These are phyloP conservation scores for Penicillium polonicum DNA, from an alignment of 2,329 filamentous ascomycete genomes.

Conservation along the genomic window DNA sequence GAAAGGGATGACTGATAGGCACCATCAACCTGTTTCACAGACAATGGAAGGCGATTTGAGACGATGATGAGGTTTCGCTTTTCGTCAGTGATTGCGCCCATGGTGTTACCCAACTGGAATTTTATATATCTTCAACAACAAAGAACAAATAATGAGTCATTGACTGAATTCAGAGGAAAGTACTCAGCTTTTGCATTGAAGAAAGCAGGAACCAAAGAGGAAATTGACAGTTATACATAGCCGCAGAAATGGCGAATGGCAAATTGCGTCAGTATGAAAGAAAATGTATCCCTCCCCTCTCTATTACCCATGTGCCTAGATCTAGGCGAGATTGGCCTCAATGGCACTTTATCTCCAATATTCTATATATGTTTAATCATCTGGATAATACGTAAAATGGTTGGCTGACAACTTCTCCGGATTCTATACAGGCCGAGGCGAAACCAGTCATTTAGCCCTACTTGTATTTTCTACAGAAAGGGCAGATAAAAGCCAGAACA, in stretches of 20 bases:
- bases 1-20: slow-evolving; percentile 84
- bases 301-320: not conserved
- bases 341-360: not conserved
- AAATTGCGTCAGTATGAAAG: slow-evolving; percentile 22
- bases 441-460: not conserved
- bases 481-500: not conserved
- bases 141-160: not conserved
- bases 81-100: slow-evolving; percentile 3
- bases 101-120: not conserved
- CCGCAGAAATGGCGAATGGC: slow-evolving; percentile 16
- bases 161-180: not conserved
- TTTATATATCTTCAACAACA: not conserved
- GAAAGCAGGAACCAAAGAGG: not conserved
- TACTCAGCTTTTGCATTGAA: not conserved
- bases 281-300: not conserved
- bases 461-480: not conserved
- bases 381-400: not conserved
- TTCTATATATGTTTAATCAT: not conserved
- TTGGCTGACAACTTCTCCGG: not conserved
- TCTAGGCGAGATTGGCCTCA: not conserved
- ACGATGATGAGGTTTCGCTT: slow-evolving; percentile 61
- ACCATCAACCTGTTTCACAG: slow-evolving; percentile 81
- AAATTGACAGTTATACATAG: slow-evolving; percentile 6
- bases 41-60: slow-evolving; percentile 88
- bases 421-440: not conserved